phyloP scores from a whole-genome alignment of 371 early-diverging fungal species.

The Apophysomyces ossiformis region DNA sequence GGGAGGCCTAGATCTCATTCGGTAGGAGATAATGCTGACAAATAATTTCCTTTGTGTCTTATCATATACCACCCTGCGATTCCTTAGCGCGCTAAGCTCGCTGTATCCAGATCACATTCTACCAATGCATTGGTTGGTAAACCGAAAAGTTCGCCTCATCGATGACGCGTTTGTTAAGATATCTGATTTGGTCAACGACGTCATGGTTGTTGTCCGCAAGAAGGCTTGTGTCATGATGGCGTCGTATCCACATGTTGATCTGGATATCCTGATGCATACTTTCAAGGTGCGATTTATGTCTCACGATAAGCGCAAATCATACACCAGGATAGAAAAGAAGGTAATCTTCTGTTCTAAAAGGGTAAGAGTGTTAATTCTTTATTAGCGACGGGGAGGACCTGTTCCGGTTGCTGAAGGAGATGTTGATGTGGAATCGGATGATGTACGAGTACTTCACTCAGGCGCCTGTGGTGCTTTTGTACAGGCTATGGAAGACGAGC shows the following conservation, averaged over 20 bases:
- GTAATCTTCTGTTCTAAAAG: neutral
- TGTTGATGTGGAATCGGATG: conserved; percentile 67
- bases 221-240: conserved; percentile 73
- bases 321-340: conserved; percentile 15
- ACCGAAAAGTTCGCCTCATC: conserved; percentile 56
- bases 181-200: conserved; percentile 81
- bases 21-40: conserved; percentile 39
- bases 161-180: conserved; percentile 79
- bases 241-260: conserved; percentile 64
- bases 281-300: conserved; percentile 83
- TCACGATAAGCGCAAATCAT: conserved; percentile 35
- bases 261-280: conserved; percentile 66
- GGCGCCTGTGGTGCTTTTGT: conserved; percentile 91
- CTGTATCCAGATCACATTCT: conserved; percentile 50
- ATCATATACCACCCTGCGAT: neutral
- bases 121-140: conserved; percentile 49
- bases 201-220: conserved; percentile 66
- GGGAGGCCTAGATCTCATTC: conserved; percentile 66
- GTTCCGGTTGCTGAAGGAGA: conserved; percentile 72
- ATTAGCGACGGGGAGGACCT: conserved; percentile 13
- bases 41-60: conserved; percentile 15
- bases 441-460: conserved; percentile 68
- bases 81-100: conserved; percentile 46
- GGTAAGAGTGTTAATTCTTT: neutral
- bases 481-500: conserved; percentile 93